Base-by-base conservation (phyloP, 106 monocot species). In the Allium sativum region DNA sequence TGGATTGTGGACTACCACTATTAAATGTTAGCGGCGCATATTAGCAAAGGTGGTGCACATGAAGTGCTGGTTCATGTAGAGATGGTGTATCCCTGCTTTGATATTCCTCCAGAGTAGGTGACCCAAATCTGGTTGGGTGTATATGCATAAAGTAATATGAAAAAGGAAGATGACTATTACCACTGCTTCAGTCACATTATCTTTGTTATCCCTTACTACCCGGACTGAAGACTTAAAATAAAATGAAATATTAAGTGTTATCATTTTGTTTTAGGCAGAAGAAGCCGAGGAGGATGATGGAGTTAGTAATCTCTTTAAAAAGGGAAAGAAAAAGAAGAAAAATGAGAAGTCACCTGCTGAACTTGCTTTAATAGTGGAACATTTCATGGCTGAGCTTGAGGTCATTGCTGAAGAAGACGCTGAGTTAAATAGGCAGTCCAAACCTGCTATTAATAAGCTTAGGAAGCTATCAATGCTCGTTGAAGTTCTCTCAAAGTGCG, bases 321-420 rank as follows among this genome's bases (percentile, higher is more conserved):
- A 77, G 22, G 88, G 98, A n/a, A 92, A 88, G 82, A 92, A 85
- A 59, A 99, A 92, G 70, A 99, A 92, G 80, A 99, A 88, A 71
- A 76, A 69, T 72, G 92, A 99, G 46, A 92, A 83, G 55, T 78
- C 98, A 43, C 82, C 82, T 68, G 79, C 79, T 45, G 92, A 99
- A 58, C 78, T 99, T 67, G 85, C 82, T 55, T n/a, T 78, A 52
- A 68, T 92, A n/a, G 88, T 99, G 16, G 98, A 99, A 56, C 71
- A 81, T 56, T 61, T 85, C 14, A 92, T 99, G 84, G 98, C 92
- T 22, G 88, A 99, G 59, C 76, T 99, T 59, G 98, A 99, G 78
- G 98, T 99, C 43, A 79, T 79, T 13, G 88, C 92, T 66, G 98
- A 99, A 77, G 88, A 85, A 83, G 98, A 99, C 83, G 98, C 98